These are phyloP conservation scores for Lophiotrema nucula DNA, from an alignment of 495 filamentous ascomycete species.

Conservation along the genomic window DNA sequence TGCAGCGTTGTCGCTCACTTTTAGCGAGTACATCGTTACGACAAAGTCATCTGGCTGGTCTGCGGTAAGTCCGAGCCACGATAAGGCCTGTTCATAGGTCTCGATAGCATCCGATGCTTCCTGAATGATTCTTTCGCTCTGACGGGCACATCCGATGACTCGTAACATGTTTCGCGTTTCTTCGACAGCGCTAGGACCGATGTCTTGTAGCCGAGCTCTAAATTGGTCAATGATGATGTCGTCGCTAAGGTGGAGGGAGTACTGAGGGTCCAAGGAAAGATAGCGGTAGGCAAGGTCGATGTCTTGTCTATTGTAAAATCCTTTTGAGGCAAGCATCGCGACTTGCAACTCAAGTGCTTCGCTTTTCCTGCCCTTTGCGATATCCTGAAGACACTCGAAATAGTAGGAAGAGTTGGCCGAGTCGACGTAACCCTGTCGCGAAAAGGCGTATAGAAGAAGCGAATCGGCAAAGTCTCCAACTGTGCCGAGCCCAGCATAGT, in stretches of 20 bases:
- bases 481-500: conserved; percentile 49
- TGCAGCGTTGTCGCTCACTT: conserved; percentile 54
- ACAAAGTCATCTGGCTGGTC: conserved; percentile 60
- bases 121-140: conserved; percentile 54
- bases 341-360: conserved; percentile 43
- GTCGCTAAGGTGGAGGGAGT: conserved; percentile 47
- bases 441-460: conserved; percentile 51
- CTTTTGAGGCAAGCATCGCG: conserved; percentile 44
- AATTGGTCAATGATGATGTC: conserved; percentile 59
- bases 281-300: conserved; percentile 52
- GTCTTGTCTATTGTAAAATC: conserved; percentile 43
- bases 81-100: conserved; percentile 60
- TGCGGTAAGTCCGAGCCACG: conserved; percentile 55
- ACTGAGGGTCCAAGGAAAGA: conserved; percentile 47
- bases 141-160: conserved; percentile 54
- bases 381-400: conserved; percentile 49
- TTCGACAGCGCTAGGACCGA: conserved; percentile 45
- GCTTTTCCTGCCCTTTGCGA: conserved; percentile 45
- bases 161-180: conserved; percentile 55
- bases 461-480: conserved; percentile 51
- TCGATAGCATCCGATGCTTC: conserved; percentile 58
- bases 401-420: conserved; percentile 46
- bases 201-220: conserved; percentile 51
- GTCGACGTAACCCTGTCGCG: conserved; percentile 44
- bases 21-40: conserved; percentile 56